Conservation (phyloP, 2,329 filamentous ascomycete species). For the Acarospora socialis region DNA sequence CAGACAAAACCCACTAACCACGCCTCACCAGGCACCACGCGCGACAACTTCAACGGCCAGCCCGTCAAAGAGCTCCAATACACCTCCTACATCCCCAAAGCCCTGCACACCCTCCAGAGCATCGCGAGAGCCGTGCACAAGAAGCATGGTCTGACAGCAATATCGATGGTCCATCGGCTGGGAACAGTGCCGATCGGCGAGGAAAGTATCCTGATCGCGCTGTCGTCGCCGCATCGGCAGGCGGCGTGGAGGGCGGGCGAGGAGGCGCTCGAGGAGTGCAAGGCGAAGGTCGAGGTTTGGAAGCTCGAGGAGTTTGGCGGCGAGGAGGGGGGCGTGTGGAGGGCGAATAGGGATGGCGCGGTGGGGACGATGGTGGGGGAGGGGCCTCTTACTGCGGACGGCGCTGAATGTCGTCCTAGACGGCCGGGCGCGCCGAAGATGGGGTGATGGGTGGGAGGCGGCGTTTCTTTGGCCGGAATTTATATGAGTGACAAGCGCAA, state of each 20-base stretch:
- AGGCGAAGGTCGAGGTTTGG: slow-evolving; percentile 85
- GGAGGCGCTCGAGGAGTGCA: slow-evolving; percentile 76
- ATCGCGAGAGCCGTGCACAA: slow-evolving; percentile 35
- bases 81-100: slow-evolving; percentile 53
- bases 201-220: slow-evolving; percentile 81
- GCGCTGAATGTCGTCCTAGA: too few relatives aligned
- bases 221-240: slow-evolving; percentile 68
- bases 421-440: too few relatives aligned
- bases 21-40: slow-evolving; percentile 49
- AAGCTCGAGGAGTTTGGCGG: slow-evolving; percentile 79
- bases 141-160: slow-evolving; percentile 53
- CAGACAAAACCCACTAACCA: slow-evolving; percentile 1
- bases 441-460: too few relatives aligned
- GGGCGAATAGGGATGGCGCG: slow-evolving; percentile 67
- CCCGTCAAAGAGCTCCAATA: slow-evolving; percentile 65
- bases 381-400: too few relatives aligned
- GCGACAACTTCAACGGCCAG: slow-evolving; percentile 57
- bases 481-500: too few relatives aligned
- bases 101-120: slow-evolving; percentile 18
- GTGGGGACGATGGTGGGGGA: too few relatives aligned
- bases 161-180: slow-evolving; percentile 72
- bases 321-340: slow-evolving; percentile 64
- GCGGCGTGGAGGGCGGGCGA: slow-evolving; percentile 81
- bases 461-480: too few relatives aligned
- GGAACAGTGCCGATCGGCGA: slow-evolving; percentile 80